Evolutionary conservation across 805 yeast species (phyloP), one percentile per base, ranked within the genome.

Genomic region (Yarrowia keelungensis): DNA sequence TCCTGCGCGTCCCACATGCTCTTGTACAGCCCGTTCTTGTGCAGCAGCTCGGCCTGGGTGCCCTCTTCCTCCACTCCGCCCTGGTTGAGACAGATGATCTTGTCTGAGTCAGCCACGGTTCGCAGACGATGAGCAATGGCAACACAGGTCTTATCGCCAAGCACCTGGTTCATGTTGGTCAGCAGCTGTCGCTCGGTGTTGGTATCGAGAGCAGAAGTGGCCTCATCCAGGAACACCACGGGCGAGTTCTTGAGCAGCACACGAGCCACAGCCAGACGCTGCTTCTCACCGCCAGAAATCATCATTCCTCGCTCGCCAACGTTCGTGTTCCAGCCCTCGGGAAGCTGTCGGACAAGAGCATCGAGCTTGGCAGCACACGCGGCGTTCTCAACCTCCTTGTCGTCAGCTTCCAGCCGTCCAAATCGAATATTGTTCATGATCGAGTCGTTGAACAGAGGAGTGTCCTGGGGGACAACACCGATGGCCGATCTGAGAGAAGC

Each of bases 201-300:
- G 11, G 99, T 95, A 77, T 95, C 99, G 58, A 95, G 82, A 0
- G 99, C 98, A 59, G 97, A 89, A 0, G 99, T 79, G 2, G 99
- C 98, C 76, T 95, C 99, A 76, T 95, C 99, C 73, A 95, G 93
- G 77, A 95, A 94, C 69, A 96, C 90, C 61, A 95, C 91, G 36
- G 95, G 94, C 0, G 98, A 87, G 71, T 86, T 83, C 78, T 95
- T 95, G 73, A 95, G 79, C 53, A 95, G 78, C n/a, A 95, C 85
- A 71, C 99, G 84, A 0, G 98, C 95, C 72, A 95, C 92, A 0
- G 99, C 98, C 51, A 95, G 81, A 71, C 99, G 82, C 79, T 95
- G 99, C 77, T 95, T 93, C 77, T 95, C 99, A 70, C 99, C 99
- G n/a, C 99, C 99, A 35, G 97, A 92, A 58, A 95, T 93, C 99